Percentiles rank a stretch among this genome's conserved stretches.
These are phyloP conservation scores for Pisolithus sp. DNA, from an alignment of 768 basidiomycete genomes.

Conservation along the genomic window DNA sequence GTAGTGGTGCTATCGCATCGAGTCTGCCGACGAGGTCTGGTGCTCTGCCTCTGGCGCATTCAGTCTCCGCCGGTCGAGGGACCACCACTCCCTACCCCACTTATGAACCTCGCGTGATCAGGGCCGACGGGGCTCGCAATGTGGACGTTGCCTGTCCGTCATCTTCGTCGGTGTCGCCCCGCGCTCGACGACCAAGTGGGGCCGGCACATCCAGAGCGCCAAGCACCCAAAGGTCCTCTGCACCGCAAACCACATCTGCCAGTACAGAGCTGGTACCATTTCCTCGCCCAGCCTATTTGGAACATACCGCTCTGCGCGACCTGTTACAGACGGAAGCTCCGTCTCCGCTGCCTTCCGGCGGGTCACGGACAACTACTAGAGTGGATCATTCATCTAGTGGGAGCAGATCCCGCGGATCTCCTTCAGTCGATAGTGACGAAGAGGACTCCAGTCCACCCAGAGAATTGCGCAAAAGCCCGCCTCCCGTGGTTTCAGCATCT, in stretches of 20 bases:
- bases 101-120: slow-evolving; percentile 67
- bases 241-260: slow-evolving; percentile 24
- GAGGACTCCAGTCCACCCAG: slow-evolving; percentile 53
- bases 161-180: slow-evolving; percentile 37
- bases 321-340: slow-evolving; percentile 51
- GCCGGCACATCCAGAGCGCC: slow-evolving; percentile 20
- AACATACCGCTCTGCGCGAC: slow-evolving; percentile 68
- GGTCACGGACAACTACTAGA: slow-evolving; percentile 26
- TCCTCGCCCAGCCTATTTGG: slow-evolving; percentile 67
- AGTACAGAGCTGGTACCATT: slow-evolving; percentile 37
- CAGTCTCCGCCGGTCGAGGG: slow-evolving; percentile 24
- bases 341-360: slow-evolving; percentile 33
- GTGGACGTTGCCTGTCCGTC: slow-evolving; percentile 42
- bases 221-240: slow-evolving; percentile 19
- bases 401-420: slow-evolving; percentile 30
- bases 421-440: slow-evolving; percentile 59
- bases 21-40: slow-evolving; percentile 36
- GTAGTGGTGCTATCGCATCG: slow-evolving; percentile 25
- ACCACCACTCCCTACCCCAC: slow-evolving; percentile 25
- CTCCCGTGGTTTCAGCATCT: slow-evolving; percentile 14
- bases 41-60: slow-evolving; percentile 38
- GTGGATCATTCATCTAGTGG: slow-evolving; percentile 10
- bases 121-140: slow-evolving; percentile 40
- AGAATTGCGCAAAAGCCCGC: slow-evolving; percentile 26
- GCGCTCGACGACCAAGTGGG: slow-evolving; percentile 42